Evolutionary conservation across 2,329 filamentous ascomycete genomes (phyloP).

Genomic region (Hypoxylon rubiginosum): DNA sequence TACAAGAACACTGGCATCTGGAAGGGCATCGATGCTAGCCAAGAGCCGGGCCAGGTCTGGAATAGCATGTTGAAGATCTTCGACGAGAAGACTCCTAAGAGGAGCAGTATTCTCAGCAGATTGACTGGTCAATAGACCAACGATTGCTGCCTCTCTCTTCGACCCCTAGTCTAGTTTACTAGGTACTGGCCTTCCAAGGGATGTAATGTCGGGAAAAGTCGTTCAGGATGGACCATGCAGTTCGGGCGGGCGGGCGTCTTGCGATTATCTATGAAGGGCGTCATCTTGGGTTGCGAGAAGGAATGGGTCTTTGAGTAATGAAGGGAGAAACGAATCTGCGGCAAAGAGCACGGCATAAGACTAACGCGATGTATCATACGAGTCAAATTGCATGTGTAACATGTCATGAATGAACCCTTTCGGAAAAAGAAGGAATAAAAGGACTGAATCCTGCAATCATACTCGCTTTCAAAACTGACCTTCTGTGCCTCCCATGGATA

Average conservation of each 20-base stretch:
- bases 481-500: not conserved
- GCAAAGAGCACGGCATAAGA: slow-evolving; percentile 26
- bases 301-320: slow-evolving; percentile 24
- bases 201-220: slow-evolving; percentile 13
- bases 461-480: not conserved
- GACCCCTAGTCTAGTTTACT: slow-evolving; percentile 8
- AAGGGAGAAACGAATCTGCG: slow-evolving; percentile 24
- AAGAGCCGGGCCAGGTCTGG: slow-evolving; percentile 97
- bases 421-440: not conserved
- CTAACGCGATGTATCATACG: slow-evolving; percentile 40
- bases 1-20: slow-evolving; percentile 99
- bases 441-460: not conserved
- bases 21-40: slow-evolving; percentile 94
- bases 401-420: slow-evolving; percentile 31
- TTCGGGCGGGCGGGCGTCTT: slow-evolving; percentile 20
- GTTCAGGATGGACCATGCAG: slow-evolving; percentile 19
- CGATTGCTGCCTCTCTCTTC: slow-evolving; percentile 7
- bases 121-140: slow-evolving; percentile 50
- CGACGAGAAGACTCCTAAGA: slow-evolving; percentile 65
- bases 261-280: slow-evolving; percentile 25
- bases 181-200: slow-evolving; percentile 9
- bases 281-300: slow-evolving; percentile 17
- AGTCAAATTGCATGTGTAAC: slow-evolving; percentile 35
- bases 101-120: slow-evolving; percentile 60
- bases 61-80: slow-evolving; percentile 91